Evolutionary conservation across 2,329 filamentous ascomycete species (phyloP), one percentile per base, ranked within the genome.

Genomic region (Phoma sp.): DNA sequence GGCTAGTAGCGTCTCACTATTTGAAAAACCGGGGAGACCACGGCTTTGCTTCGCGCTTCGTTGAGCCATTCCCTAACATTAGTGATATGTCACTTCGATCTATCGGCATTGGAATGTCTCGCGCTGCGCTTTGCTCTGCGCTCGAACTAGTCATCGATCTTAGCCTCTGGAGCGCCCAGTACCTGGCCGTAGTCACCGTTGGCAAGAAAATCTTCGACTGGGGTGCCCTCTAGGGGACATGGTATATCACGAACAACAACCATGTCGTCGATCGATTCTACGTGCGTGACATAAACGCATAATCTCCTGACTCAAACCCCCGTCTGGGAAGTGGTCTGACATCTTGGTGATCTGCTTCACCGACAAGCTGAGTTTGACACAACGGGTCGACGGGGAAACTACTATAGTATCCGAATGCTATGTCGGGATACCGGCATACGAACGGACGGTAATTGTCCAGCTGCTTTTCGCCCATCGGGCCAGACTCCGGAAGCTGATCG

Each of bases 101-200:
- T 22, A 33, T 65, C 40, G 66, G 69, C 24, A 54, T 57, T 9
- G 64, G 68, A 11, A 25, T 68, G 8, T 74, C 69, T 9, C 70
- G 70, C 8, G 48, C 74, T 44, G 70, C 65, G 39, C 60, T 75
- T 11, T 74, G 68, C 58, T 65, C 66, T 48, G 62, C 55, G 13
- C 36, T 72, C 9, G 71, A 74, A 32, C 23, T 75, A 7, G 59
- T 60, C n/a, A 60, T 75, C 33, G 72, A 75, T 41, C 61, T 75
- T 5, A 52, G 57, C 9, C 44, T 75, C 6, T 75, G 72, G 72
- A 64, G 67, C n/a, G 48, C 60, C 40, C 69, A 75, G 42, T 74
- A 70, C 46, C 38, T 64, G n/a, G 60, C 59, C 2, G 63, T 73
- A 5, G 66, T 67, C 2, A 63, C 57, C 22, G 39, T 69, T 24